Percentiles rank a stretch among this genome's conserved stretches.
Conservation (phyloP, 495 filamentous ascomycete genomes). For the Penicillium paxilli region DNA sequence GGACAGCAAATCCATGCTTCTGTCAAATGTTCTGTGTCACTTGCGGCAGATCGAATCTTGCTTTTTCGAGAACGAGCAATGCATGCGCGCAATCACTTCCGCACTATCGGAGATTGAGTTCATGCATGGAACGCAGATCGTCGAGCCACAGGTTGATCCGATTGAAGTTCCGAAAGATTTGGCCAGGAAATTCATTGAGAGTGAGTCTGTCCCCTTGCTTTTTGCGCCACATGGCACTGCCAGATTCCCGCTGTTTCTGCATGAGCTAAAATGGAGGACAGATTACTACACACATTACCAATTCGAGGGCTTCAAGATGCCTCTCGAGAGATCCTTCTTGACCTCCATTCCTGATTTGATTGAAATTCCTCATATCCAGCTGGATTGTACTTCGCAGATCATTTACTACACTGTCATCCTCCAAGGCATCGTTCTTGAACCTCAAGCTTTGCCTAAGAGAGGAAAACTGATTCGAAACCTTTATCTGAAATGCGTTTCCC, state of each 20-base stretch:
- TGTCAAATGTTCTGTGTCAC: conserved; percentile 18
- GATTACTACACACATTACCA: conserved; percentile 17
- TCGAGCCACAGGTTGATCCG: neutral
- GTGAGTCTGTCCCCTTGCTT: neutral
- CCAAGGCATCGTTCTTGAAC: conserved; percentile 10
- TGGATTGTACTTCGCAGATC: conserved; percentile 16
- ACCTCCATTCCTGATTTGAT: conserved; percentile 19
- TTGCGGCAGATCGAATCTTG: conserved; percentile 7
- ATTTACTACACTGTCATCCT: conserved; percentile 19
- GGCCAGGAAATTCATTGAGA: neutral
- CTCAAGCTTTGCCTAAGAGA: neutral
- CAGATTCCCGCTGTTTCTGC: no score
- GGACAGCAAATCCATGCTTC: conserved; percentile 1
- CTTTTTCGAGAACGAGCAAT: conserved; percentile 12
- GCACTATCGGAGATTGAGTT: conserved; percentile 14
- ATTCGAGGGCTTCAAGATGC: conserved; percentile 20
- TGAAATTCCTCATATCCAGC: conserved; percentile 21
- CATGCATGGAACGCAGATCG: neutral
- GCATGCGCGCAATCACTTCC: conserved; percentile 8
- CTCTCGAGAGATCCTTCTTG: conserved; percentile 15
- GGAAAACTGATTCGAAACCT: conserved; percentile 7
- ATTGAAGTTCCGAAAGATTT: conserved; percentile 10
- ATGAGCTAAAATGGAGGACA: conserved; percentile 1
- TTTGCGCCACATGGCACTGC: no score
- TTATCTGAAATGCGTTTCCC: neutral